Evolutionary conservation across 73 alveolate species (phyloP).

Genomic region (Tetrahymena elliotti): DNA sequence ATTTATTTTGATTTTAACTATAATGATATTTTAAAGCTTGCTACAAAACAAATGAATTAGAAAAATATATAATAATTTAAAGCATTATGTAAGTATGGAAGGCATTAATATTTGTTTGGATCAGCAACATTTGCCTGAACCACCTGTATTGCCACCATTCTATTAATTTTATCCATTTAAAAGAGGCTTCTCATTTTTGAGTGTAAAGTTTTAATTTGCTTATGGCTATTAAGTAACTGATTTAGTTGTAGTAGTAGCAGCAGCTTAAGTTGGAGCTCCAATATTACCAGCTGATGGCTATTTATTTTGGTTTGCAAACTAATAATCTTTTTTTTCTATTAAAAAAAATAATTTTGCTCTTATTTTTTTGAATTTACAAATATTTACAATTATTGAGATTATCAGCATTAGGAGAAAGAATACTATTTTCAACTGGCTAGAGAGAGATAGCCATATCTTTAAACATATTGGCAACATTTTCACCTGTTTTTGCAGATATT

Average conservation of each 20-base stretch:
- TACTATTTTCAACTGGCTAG: neutral
- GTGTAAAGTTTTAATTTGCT: neutral
- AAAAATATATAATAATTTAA: too few species aligned
- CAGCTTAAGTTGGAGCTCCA: neutral
- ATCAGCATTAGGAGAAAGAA: neutral
- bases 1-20: too few species aligned
- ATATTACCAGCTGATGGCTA: neutral
- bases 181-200: neutral
- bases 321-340: neutral
- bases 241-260: too few species aligned
- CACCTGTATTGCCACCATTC: neutral
- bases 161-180: neutral
- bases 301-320: neutral
- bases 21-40: neutral
- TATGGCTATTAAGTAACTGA: neutral
- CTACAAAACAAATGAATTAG: neutral
- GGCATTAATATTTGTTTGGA: neutral
- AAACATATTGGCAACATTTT: neutral
- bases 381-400: neutral
- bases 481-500: neutral
- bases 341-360: neutral
- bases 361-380: neutral
- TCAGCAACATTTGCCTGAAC: neutral
- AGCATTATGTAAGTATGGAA: too few species aligned
- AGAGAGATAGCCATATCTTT: neutral